Conservation (phyloP, 2,329 filamentous ascomycete species). For the Aspergillus sergii region DNA sequence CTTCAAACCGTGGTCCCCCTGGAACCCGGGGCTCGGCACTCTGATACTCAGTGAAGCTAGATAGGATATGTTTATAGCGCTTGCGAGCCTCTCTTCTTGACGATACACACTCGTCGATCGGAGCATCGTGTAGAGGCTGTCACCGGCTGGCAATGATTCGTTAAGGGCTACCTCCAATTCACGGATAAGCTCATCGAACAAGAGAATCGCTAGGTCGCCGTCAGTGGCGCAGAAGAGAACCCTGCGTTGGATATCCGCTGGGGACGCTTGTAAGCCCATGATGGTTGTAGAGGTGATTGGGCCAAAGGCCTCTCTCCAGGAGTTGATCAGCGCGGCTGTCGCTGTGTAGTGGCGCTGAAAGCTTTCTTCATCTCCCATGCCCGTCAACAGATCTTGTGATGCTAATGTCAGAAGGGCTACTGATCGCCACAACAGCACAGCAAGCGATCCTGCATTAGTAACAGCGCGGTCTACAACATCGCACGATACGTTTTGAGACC, state of each 20-base stretch:
- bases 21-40: too few relatives aligned
- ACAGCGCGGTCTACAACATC: not conserved
- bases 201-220: slow-evolving; percentile 1
- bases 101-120: not conserved
- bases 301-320: not conserved
- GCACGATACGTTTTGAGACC: not conserved
- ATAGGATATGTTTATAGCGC: not conserved
- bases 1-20: too few relatives aligned
- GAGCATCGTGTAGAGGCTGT: not conserved
- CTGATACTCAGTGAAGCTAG: too few relatives aligned
- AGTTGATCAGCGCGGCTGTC: not conserved
- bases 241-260: not conserved
- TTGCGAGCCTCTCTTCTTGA: not conserved
- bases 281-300: not conserved
- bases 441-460: not conserved
- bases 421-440: slow-evolving; percentile 6
- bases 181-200: not conserved
- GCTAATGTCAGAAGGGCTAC: not conserved
- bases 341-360: not conserved
- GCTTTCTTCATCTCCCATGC: not conserved
- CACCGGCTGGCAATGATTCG: not conserved
- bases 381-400: not conserved
- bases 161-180: not conserved
- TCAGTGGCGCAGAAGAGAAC: slow-evolving; percentile 1
- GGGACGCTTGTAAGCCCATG: not conserved